phyloP scores from a whole-genome alignment of 2,329 filamentous ascomycete species.

The Xylariomycetidae sp. region DNA sequence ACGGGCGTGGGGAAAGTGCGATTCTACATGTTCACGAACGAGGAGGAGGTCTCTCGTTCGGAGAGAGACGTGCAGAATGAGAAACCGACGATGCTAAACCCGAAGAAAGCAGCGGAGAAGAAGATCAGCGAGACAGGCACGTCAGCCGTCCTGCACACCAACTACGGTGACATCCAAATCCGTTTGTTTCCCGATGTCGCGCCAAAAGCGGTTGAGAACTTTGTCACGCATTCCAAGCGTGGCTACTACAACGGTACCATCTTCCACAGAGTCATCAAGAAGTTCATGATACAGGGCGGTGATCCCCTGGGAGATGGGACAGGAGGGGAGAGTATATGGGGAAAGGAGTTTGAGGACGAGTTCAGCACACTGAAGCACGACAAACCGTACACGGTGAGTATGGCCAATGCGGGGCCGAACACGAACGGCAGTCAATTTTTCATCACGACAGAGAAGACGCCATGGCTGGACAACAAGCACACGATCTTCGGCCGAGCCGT shows the following conservation, averaged over 20 bases:
- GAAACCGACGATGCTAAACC: conserved; percentile 64
- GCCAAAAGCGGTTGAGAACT: conserved; percentile 94
- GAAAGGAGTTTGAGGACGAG: conserved; percentile 87
- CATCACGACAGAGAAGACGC: conserved; percentile 94
- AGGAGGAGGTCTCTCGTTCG: conserved; percentile 74
- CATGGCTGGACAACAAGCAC: conserved; percentile 94
- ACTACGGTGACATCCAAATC: conserved; percentile 87
- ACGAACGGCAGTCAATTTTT: conserved; percentile 98
- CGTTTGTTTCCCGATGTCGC: conserved; percentile 89
- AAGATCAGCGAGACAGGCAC: conserved; percentile 63
- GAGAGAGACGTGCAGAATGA: conserved; percentile 92
- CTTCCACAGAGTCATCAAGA: conserved; percentile 93
- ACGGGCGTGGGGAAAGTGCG: conserved; percentile 83
- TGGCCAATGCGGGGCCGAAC: conserved; percentile 94
- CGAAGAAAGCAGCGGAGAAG: conserved; percentile 53
- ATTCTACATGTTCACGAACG: conserved; percentile 98
- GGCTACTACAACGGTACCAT: conserved; percentile 98
- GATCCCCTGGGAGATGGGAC: conserved; percentile 86
- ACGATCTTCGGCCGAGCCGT: conserved; percentile 91
- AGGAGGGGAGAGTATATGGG: conserved; percentile 88
- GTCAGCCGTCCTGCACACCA: conserved; percentile 83
- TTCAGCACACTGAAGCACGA: conserved; percentile 89
- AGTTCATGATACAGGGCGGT: conserved; percentile 94
- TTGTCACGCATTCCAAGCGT: conserved; percentile 81
- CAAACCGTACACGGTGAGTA: conserved; percentile 91